Conservation (phyloP, 164 flowering plant species). For the Nymphaea colorata region DNA sequence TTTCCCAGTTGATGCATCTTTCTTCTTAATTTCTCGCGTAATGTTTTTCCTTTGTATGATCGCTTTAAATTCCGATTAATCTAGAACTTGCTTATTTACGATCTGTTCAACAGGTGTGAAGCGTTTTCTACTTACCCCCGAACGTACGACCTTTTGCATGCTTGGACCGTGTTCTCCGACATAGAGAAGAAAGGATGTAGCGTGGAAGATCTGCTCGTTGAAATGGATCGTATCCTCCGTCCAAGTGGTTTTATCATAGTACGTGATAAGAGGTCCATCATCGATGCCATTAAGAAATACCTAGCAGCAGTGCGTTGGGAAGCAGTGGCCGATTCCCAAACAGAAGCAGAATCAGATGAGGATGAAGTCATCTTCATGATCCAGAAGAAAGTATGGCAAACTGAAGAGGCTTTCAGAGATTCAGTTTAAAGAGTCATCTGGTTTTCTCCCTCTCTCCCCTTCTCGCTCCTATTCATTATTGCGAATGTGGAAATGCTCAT, state of each 20-base stretch:
- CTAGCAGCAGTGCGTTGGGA: constrained; percentile 72
- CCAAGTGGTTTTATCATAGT: constrained; percentile 71
- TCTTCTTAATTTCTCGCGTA: neutral
- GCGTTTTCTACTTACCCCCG: constrained; percentile 80
- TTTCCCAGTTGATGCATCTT: too few species aligned
- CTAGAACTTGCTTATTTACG: neutral
- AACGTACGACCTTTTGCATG: constrained; percentile 81
- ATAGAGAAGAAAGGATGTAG: constrained; percentile 67
- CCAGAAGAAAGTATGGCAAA: constrained; percentile 68
- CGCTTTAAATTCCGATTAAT: neutral
- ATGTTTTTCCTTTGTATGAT: neutral
- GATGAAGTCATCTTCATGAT: constrained; percentile 41
- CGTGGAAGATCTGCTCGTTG: constrained; percentile 55
- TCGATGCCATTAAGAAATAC: constrained; percentile 59
- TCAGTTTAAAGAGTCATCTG: constrained; percentile 16
- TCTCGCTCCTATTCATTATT: neutral
- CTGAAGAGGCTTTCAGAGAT: constrained; percentile 35
- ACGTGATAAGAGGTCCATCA: constrained; percentile 40
- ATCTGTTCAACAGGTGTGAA: constrained; percentile 52
- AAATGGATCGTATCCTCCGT: constrained; percentile 76
- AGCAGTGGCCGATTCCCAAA: constrained; percentile 21
- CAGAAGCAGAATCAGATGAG: constrained; percentile 37
- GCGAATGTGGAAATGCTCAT: neutral
- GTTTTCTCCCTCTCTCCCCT: neutral
- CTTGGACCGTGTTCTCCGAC: constrained; percentile 65